Base-by-base conservation (phyloP, 345 rosid genomes). In the Nasturtium officinale region DNA sequence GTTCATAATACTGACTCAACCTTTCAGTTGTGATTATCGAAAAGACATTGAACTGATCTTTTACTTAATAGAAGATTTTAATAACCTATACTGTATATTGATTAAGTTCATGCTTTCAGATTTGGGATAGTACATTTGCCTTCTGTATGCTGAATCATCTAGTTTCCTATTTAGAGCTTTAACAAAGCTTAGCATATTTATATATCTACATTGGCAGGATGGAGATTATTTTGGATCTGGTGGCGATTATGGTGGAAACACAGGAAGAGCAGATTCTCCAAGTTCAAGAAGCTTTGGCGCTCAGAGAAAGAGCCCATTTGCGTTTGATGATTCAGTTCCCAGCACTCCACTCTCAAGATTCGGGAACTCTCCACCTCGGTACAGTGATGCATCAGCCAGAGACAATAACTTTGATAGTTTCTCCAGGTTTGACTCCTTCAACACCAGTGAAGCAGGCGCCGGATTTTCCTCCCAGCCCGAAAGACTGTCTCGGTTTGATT, bases 371-470 rank as follows among this genome's bases (percentile, higher is more conserved):
- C 84, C 96, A 6, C 83, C 98, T 11, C 85, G 96, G 65, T 85
- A 76, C 81, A 89, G 97, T 12, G 96, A 93, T 77, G 90, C 83
- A 11, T 85, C 87, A 28, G 48, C 69, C 28, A 83, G 89, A 45
- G 87, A 85, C 70, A 69, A 63, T 50, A 83, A 85, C 67, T 85
- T 81, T 7, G 89, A 91, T 79, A 87, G 82, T 77, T 90, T 86
- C 81, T 88, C 98, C 13, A 87, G 96, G 79, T 85, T 91, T n/a
- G 99, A 95, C 79, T 94, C 97, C 67, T 94, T 94, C 84, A 88
- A 81, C 78, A 77, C 81, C 72, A 69, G 78, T 28, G 97, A 87
- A 28, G 67, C 82, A 18, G 92, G 91, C 0, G 61, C 23, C 1
- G 70, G 79, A n/a, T 76, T 61, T 53, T 82, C 85, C 77, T 90